Evolutionary conservation across 306 rosid genomes (phyloP).

Genomic region (Morella rubra): DNA sequence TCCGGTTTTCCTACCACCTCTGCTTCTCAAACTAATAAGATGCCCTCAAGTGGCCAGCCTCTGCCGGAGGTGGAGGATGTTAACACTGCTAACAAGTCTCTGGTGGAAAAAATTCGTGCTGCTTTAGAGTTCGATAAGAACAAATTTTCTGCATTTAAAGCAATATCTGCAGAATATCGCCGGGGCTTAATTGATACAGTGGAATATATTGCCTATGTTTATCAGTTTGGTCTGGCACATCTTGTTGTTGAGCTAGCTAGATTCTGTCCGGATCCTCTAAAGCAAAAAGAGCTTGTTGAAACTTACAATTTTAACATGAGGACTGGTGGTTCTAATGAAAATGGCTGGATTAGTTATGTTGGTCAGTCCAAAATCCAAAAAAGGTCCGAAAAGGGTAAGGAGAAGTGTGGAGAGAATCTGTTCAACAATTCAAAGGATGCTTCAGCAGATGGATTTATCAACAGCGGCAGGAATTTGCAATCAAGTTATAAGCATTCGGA

Average conservation of each 20-base stretch:
- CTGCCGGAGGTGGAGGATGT: constrained; percentile 1
- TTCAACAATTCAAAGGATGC: not conserved
- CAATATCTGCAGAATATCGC: constrained; percentile 2
- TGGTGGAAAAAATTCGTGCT: constrained; percentile 17
- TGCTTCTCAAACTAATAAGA: not conserved
- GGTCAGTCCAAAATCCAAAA: not conserved
- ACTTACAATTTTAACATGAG: constrained; percentile 4
- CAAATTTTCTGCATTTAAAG: constrained; percentile 1
- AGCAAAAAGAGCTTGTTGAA: constrained; percentile 17
- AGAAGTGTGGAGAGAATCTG: constrained; percentile 6
- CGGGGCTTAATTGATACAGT: not conserved
- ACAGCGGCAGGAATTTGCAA: not conserved
- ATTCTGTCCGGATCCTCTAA: constrained; percentile 14
- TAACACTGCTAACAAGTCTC: constrained; percentile 1
- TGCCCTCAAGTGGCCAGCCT: not conserved
- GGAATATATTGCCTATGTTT: not conserved
- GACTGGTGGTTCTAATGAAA: not conserved
- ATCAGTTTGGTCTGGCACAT: constrained; percentile 11
- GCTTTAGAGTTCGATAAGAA: constrained; percentile 7
- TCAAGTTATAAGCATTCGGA: not conserved
- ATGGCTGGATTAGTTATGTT: not conserved
- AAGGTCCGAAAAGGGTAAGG: constrained; percentile 13
- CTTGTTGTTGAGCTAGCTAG: constrained; percentile 14
- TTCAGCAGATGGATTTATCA: not conserved
- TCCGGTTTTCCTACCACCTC: not conserved